phyloP scores from a whole-genome alignment of 1,284 basidiomycete species.

The Gomphus sp. region DNA sequence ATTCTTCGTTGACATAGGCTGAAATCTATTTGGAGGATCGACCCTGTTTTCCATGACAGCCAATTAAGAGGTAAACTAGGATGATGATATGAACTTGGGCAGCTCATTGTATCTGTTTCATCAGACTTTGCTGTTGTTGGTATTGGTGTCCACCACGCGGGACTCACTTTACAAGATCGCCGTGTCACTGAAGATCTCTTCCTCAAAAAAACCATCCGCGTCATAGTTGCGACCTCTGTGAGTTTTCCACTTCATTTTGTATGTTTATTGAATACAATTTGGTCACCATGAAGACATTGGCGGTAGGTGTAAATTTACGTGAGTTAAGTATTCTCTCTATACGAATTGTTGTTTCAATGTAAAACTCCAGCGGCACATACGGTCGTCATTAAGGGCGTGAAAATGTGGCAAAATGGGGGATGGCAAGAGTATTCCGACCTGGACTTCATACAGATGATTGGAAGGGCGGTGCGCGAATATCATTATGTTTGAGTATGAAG shows the following conservation, averaged over 20 bases:
- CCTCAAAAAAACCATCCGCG: conserved; percentile 49
- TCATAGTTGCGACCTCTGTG: conserved; percentile 70
- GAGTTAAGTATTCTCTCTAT: conserved; percentile 19
- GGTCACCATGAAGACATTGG: conserved; percentile 51
- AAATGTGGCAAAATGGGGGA: conserved; percentile 54
- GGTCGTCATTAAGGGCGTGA: conserved; percentile 78
- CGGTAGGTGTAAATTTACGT: conserved; percentile 86
- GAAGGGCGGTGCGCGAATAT: conserved; percentile 57
- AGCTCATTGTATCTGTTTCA: background rate
- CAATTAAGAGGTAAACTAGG: conserved; percentile 41
- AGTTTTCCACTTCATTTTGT: conserved; percentile 15
- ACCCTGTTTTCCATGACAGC: conserved; percentile 50
- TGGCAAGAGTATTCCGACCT: conserved; percentile 73
- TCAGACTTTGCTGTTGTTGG: conserved; percentile 54
- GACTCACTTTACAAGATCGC: conserved; percentile 66
- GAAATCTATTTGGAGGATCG: conserved; percentile 29
- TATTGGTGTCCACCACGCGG: conserved; percentile 84
- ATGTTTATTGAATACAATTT: conserved; percentile 8
- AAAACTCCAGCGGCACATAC: conserved; percentile 55
- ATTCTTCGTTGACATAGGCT: background rate
- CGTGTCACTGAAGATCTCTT: conserved; percentile 64
- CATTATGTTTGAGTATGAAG: background rate
- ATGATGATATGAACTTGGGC: background rate
- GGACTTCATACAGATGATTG: conserved; percentile 82
- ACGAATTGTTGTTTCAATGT: background rate